phyloP scores from a whole-genome alignment of 2,329 filamentous ascomycete genomes.

The Pseudogymnoascus sp. region DNA sequence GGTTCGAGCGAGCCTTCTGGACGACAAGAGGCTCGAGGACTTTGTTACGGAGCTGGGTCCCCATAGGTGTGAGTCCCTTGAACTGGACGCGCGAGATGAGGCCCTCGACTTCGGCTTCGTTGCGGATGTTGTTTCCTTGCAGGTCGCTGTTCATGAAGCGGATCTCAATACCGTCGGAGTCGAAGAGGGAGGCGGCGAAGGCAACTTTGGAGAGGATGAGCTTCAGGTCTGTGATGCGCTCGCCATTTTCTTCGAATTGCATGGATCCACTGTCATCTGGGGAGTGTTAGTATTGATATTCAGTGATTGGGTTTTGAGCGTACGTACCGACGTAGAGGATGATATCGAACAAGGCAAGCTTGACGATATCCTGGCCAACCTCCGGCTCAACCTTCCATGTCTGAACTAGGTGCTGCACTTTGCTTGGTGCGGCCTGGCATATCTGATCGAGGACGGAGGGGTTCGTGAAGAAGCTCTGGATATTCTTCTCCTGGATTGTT shows the following conservation, averaged over 20 bases:
- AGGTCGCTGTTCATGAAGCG: constrained; percentile 61
- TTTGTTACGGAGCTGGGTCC: constrained; percentile 53
- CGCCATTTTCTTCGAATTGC: constrained; percentile 58
- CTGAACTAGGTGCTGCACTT: constrained; percentile 22
- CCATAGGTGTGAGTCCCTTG: constrained; percentile 59
- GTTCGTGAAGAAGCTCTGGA: constrained; percentile 11
- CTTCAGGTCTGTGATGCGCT: constrained; percentile 58
- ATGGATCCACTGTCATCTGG: constrained; percentile 61
- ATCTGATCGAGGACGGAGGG: constrained; percentile 14
- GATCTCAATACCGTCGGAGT: constrained; percentile 58
- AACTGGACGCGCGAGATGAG: constrained; percentile 52
- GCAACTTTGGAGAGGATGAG: constrained; percentile 56
- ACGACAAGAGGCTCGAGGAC: constrained; percentile 55
- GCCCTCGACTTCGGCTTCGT: constrained; percentile 48
- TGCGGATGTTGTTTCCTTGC: constrained; percentile 46
- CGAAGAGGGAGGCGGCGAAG: constrained; percentile 59
- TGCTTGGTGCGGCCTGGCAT: constrained; percentile 9
- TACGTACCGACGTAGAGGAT: constrained; percentile 25
- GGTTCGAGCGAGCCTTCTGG: constrained; percentile 40
- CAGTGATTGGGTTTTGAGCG: background rate
- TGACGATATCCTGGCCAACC: constrained; percentile 28
- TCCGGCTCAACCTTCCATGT: constrained; percentile 26
- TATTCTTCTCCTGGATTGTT: constrained; percentile 15
- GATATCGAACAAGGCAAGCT: constrained; percentile 29
- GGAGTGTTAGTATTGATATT: background rate